Evolutionary conservation across 345 rosid species (phyloP).

Genomic region (Corymbia maculata): DNA sequence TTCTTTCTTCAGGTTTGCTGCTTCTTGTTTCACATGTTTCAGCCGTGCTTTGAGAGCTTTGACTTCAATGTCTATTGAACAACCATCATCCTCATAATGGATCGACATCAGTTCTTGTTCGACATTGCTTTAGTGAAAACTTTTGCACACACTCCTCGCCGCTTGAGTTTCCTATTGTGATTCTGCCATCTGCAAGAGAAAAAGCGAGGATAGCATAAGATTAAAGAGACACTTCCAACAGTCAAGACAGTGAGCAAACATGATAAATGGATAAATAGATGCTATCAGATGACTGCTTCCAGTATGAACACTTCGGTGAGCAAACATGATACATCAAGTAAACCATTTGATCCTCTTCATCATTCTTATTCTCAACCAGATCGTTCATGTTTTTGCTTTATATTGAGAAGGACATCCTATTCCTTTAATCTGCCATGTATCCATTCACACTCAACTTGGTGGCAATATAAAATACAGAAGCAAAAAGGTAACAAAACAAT

Average conservation of each 20-base stretch:
- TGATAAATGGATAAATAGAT: neutral
- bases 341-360: neutral
- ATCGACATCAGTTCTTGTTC: neutral
- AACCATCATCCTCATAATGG: too few species aligned
- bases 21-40: too few species aligned
- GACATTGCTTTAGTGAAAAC: neutral
- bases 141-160: neutral
- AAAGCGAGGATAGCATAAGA: neutral
- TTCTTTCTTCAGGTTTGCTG: too few species aligned
- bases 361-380: neutral
- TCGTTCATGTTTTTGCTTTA: neutral
- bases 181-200: neutral
- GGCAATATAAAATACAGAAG: neutral
- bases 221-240: neutral
- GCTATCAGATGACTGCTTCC: neutral
- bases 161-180: neutral
- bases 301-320: neutral
- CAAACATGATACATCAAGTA: neutral
- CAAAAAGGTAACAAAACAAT: neutral
- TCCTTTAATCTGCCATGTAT: neutral
- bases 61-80: too few species aligned
- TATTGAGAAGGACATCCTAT: neutral
- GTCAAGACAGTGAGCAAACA: neutral
- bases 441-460: neutral
- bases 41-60: too few species aligned